These are phyloP conservation scores for Sicyos edulis DNA, from an alignment of 306 rosid species.

Conservation along the genomic window DNA sequence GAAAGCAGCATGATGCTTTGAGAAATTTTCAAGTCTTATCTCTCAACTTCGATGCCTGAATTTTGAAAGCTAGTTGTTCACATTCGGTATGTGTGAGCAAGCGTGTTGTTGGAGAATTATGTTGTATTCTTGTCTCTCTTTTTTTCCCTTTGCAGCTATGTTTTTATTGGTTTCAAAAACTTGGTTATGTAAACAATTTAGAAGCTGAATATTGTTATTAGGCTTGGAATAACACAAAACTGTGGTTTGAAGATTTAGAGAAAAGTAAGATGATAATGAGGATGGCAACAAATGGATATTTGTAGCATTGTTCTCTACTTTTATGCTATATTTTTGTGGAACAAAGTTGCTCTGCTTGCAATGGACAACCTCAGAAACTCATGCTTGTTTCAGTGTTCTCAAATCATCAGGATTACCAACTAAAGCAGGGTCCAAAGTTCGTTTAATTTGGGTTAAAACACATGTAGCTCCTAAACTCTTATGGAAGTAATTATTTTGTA, in stretches of 20 bases:
- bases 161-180: neutral
- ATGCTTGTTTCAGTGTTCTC: neutral
- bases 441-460: too few relatives aligned
- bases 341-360: neutral
- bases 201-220: constrained; percentile 18
- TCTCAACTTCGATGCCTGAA: constrained; percentile 15
- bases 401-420: neutral
- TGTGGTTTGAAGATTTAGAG: neutral
- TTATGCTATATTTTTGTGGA: neutral
- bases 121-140: constrained; percentile 16
- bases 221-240: constrained; percentile 19
- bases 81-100: neutral
- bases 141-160: neutral
- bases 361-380: neutral
- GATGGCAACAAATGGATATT: constrained; percentile 12
- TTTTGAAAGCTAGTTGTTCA: constrained; percentile 12
- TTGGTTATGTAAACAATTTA: constrained; percentile 6
- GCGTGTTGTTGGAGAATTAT: constrained; percentile 2
- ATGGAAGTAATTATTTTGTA: too few relatives aligned
- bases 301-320: neutral
- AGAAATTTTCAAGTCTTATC: constrained; percentile 20
- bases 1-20: constrained; percentile 25
- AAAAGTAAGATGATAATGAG: constrained; percentile 1
- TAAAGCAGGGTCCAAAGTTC: neutral
- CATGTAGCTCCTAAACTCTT: too few relatives aligned